Base-by-base conservation (phyloP, 768 basidiomycete species). In the Leccinum subtestaceum region DNA sequence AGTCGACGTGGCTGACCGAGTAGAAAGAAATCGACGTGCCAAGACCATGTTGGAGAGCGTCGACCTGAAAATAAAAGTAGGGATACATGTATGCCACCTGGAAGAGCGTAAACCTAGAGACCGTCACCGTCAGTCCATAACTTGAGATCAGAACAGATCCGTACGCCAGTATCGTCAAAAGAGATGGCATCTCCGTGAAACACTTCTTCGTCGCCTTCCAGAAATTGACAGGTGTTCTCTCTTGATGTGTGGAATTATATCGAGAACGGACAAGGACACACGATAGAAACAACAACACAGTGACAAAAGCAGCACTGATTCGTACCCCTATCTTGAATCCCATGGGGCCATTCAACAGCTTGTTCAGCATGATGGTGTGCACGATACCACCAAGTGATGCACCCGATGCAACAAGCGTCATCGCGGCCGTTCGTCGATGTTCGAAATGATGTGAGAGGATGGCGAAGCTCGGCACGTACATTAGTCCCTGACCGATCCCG, bases 321-420 rank as follows among this genome's bases (percentile, higher is more conserved):
- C 72, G 74, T 0, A 77, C 74, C 21, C 77, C 75, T 38, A 57
- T 72, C 10, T 64, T 71, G 64, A 84, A 79, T 9, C 87, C 84
- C 4, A 79, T 67, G 5, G 71, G 63, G 3, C 79, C 77, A 54
- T 78, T 79, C 55, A 53, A 60, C 36, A 55, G 57, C 23, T 76
- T 70, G 66, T 89, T 88, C 29, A 89, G 72, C 76, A 87, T 80
- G 62, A 87, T 83, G 1, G 85, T 83, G 54, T 86, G 80, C 13
- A 82, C 63, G 21, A 83, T 71, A 5, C 81, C 83, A 5, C 87
- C 86, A 3, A 85, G 66, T 2, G 82, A 77, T 34, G 78, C 76
- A 19, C 80, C 80, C 29, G 81, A 80, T 27, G 78, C 38, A 5
- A 74, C 74, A 48, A 84, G 64, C 11, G 81, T 79, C 63, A 80